A percentile compares a stretch with the other conserved stretches of the same genome.
Conservation (phyloP, 176 grass and related monocot genomes). For the Oryza meyeriana region DNA sequence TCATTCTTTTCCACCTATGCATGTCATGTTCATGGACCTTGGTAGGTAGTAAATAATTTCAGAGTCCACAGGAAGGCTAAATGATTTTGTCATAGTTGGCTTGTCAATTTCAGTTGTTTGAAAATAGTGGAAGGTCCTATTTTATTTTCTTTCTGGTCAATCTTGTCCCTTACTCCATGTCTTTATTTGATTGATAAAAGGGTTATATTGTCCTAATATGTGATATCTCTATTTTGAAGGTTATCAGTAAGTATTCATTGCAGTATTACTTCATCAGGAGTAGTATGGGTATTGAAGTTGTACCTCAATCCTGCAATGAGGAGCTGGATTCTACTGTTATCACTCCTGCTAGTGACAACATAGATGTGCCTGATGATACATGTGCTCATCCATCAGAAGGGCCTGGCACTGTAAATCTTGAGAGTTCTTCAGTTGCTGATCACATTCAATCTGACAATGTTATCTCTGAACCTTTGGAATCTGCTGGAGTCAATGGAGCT, state of each 20-base stretch:
- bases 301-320: slow-evolving; percentile 23
- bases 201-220: not conserved
- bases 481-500: slow-evolving; percentile 24
- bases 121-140: slow-evolving; percentile 8
- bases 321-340: slow-evolving; percentile 24
- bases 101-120: slow-evolving; percentile 10
- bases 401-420: not conserved
- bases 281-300: slow-evolving; percentile 29
- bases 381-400: slow-evolving; percentile 13
- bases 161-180: not conserved
- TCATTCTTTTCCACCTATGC: slow-evolving; percentile 27
- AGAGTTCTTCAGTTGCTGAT: not conserved
- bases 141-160: slow-evolving; percentile 17
- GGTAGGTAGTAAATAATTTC: slow-evolving; percentile 31
- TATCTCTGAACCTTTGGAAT: slow-evolving; percentile 13
- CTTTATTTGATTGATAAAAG: slow-evolving; percentile 4
- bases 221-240: not conserved
- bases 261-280: not conserved
- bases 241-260: not conserved
- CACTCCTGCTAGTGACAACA: not conserved
- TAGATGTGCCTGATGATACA: slow-evolving; percentile 21
- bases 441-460: not conserved
- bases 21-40: slow-evolving; percentile 29
- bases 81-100: slow-evolving; percentile 17
- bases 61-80: slow-evolving; percentile 10